Evolutionary conservation across 192 early-diverging fungal genomes (phyloP).

Genomic region (Physocladia obscura): DNA sequence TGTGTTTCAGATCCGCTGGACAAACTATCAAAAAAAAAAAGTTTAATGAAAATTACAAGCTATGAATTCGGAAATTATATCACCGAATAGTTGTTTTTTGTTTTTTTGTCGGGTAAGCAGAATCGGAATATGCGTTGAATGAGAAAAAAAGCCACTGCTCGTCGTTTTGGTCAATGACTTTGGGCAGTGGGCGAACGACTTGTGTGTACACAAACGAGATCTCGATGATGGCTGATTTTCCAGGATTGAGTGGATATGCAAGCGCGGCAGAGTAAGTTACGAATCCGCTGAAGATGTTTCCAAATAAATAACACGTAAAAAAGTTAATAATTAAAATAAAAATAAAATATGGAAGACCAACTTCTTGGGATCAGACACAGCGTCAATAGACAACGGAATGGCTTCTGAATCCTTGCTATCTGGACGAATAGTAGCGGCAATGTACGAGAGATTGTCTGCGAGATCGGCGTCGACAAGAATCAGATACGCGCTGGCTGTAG

Average conservation of each 20-base stretch:
- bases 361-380: not conserved
- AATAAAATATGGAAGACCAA: too few species aligned
- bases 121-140: conserved; percentile 61
- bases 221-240: conserved; percentile 26
- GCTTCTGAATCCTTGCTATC: conserved; percentile 30
- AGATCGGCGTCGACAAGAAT: conserved; percentile 26
- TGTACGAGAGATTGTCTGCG: conserved; percentile 26
- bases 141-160: conserved; percentile 66
- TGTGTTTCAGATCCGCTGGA: too few species aligned
- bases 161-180: conserved; percentile 57
- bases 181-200: conserved; percentile 38
- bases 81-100: conserved; percentile 81
- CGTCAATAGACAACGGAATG: not conserved
- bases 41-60: too few species aligned
- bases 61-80: too few species aligned
- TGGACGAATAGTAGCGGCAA: conserved; percentile 46
- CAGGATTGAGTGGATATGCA: conserved; percentile 18
- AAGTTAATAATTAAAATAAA: not conserved
- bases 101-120: conserved; percentile 68
- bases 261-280: conserved; percentile 29
- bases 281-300: not conserved
- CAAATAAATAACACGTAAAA: not conserved
- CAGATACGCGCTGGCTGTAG: conserved; percentile 33
- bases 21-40: too few species aligned
- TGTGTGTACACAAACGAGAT: conserved; percentile 37